Percentiles rank a stretch among this genome's conserved stretches.
These are phyloP conservation scores for Ogataea methylovora DNA, from an alignment of 805 yeast genomes.

Conservation along the genomic window DNA sequence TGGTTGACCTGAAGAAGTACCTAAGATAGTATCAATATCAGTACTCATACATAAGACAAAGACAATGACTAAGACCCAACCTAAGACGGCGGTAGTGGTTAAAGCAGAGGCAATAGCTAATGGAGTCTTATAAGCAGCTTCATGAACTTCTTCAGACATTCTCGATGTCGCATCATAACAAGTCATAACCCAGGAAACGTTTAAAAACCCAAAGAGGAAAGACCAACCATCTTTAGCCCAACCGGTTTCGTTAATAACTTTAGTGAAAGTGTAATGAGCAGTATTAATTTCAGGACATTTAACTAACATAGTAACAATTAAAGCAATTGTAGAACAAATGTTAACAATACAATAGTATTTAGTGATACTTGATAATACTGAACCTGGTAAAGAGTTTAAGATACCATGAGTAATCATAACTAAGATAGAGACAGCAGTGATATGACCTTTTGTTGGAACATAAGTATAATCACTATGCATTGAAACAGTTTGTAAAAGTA, in stretches of 20 bases:
- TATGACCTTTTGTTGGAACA: slow-evolving; percentile 34
- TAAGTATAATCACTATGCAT: slow-evolving; percentile 30
- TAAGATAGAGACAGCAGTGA: slow-evolving; percentile 45
- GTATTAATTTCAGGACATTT: slow-evolving; percentile 40
- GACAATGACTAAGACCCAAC: slow-evolving; percentile 42
- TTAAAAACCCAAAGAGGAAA: slow-evolving; percentile 48
- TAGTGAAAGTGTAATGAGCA: slow-evolving; percentile 40
- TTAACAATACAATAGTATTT: slow-evolving; percentile 44
- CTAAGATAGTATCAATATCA: slow-evolving; percentile 26
- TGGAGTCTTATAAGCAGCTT: slow-evolving; percentile 50
- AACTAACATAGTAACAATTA: slow-evolving; percentile 47
- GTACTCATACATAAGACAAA: slow-evolving; percentile 38
- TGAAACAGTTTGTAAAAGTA: slow-evolving; percentile 37
- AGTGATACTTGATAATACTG: slow-evolving; percentile 40
- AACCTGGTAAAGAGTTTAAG: slow-evolving; percentile 45
- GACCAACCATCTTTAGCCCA: slow-evolving; percentile 51
- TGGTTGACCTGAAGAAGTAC: slow-evolving; percentile 36
- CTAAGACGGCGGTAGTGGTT: slow-evolving; percentile 39
- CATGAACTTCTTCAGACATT: slow-evolving; percentile 47
- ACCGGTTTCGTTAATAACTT: slow-evolving; percentile 38
- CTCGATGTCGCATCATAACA: slow-evolving; percentile 49
- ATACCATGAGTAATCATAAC: slow-evolving; percentile 40
- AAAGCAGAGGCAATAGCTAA: slow-evolving; percentile 51
- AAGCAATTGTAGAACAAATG: slow-evolving; percentile 40
- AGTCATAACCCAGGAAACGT: slow-evolving; percentile 54